Evolutionary conservation across 2,329 filamentous ascomycete genomes (phyloP).

Genomic region (Diaporthe amygdali): DNA sequence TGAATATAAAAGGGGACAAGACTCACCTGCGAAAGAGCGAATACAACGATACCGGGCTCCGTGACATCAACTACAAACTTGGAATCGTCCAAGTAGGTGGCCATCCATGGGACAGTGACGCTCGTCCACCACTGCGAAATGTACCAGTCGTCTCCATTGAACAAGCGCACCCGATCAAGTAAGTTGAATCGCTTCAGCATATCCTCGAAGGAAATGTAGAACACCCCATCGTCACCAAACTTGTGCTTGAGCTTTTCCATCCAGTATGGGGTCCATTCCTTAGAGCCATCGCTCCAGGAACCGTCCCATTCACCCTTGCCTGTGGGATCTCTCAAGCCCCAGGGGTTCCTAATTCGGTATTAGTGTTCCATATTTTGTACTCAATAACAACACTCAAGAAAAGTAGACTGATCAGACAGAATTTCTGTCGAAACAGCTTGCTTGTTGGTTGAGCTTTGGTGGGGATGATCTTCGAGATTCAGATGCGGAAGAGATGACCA

Average conservation of each 20-base stretch:
- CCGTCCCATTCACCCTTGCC: conserved; percentile 69
- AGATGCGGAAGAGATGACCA: background rate
- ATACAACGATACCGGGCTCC: conserved; percentile 45
- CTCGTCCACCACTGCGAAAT: conserved; percentile 50
- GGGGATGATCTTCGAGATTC: no score
- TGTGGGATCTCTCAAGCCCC: conserved; percentile 59
- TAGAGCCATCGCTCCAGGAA: conserved; percentile 74
- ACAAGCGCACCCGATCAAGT: conserved; percentile 51
- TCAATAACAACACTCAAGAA: no score
- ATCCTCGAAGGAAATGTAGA: conserved; percentile 52
- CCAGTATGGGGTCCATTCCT: conserved; percentile 77
- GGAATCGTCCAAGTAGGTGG: conserved; percentile 46
- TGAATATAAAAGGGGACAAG: background rate
- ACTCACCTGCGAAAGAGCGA: conserved; percentile 46
- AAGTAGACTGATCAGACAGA: no score
- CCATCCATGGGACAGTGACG: conserved; percentile 48
- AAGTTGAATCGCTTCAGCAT: conserved; percentile 50
- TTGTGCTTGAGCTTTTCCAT: conserved; percentile 68
- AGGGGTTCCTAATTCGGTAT: conserved; percentile 63
- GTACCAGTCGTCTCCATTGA: conserved; percentile 48
- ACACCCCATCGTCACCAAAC: conserved; percentile 73
- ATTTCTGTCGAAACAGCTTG: no score
- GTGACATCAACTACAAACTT: conserved; percentile 49
- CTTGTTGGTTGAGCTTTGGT: background rate
- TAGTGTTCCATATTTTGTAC: background rate